phyloP scores from a whole-genome alignment of 345 rosid species.

The Euphorbia tirucalli region DNA sequence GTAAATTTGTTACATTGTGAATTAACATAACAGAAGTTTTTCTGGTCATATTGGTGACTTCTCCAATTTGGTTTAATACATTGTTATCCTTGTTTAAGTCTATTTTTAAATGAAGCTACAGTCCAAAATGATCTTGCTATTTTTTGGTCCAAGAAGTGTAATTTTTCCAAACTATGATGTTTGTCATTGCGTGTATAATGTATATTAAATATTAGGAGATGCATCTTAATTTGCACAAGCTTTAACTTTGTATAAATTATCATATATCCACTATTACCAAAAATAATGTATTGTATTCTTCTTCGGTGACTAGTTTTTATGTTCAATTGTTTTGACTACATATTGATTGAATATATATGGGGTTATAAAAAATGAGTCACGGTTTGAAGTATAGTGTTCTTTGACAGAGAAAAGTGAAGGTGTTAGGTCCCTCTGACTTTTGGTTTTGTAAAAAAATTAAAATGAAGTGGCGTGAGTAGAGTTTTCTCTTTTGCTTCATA shows the following conservation, averaged over 20 bases:
- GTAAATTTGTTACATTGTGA: constrained; percentile 38
- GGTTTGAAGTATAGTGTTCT: not conserved
- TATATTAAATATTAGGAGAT: not conserved
- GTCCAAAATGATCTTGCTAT: not conserved
- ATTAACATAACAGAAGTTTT: not conserved
- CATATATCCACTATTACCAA: not conserved
- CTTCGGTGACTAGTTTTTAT: not conserved
- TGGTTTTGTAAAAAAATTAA: not conserved
- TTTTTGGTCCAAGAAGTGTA: not conserved
- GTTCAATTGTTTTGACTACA: not conserved
- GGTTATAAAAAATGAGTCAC: not conserved
- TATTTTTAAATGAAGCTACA: not conserved
- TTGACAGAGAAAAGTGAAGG: not conserved
- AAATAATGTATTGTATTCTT: not conserved
- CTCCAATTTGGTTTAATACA: not conserved
- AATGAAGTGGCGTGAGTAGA: not conserved
- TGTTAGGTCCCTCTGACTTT: not conserved
- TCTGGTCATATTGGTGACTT: not conserved
- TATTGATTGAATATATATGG: not conserved
- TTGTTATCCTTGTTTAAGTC: not conserved
- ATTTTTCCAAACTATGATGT: not conserved
- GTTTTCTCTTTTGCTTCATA: not conserved
- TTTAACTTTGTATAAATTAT: not conserved
- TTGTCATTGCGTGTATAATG: not conserved
- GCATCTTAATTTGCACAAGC: not conserved